Evolutionary conservation across 192 early-diverging fungal species (phyloP), one percentile per base, ranked within the genome.

Genomic region (Jimgerdemannia flammicorona): DNA sequence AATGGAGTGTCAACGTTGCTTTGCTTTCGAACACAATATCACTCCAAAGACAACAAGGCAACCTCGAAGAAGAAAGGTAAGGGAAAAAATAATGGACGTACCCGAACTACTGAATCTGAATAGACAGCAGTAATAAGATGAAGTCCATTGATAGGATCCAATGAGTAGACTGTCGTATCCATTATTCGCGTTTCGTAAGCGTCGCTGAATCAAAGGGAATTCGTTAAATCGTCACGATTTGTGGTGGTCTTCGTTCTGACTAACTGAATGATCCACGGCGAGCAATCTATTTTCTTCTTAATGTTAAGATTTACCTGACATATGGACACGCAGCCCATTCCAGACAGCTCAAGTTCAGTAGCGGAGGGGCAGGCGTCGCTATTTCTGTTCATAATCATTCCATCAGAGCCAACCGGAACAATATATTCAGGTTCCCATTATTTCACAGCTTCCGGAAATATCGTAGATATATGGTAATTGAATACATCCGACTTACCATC

Each of bases 141-240:
- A 17, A 82, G 19, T 3, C 80, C 83, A 9, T 66, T 64, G 17
- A 39, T 41, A 9, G 64, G 43, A 71, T 74, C 49, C 20, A 84
- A 63, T 3, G 69, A 63, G 68, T 86, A 81, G 0, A 90, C 84
- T 3, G 86, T 80, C 2, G 90, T 80, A 70, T 90, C 93, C 95
- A 96, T 96, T 70, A 96, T 91, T 3, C 95, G 80, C 4, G 89
- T 90, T 70, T 93, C 92, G 44, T 81, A 77, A 9, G 81, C 82
- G n/a, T 85, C 82, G 76, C 88, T 88, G 3, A 78, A 76, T 68
- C 78, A 74, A 42, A 72, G 76, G 44, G 43, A 43, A 7, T 3
- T 59, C 17, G 18, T 63, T 64, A 29, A 41, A 68, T 10, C 20
- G 40, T 18, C 17, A 17, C 9, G 40, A 68, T 19, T 8, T 68